Conservation (phyloP, 176 grass and related monocot species). For the Eleusine coracana region DNA sequence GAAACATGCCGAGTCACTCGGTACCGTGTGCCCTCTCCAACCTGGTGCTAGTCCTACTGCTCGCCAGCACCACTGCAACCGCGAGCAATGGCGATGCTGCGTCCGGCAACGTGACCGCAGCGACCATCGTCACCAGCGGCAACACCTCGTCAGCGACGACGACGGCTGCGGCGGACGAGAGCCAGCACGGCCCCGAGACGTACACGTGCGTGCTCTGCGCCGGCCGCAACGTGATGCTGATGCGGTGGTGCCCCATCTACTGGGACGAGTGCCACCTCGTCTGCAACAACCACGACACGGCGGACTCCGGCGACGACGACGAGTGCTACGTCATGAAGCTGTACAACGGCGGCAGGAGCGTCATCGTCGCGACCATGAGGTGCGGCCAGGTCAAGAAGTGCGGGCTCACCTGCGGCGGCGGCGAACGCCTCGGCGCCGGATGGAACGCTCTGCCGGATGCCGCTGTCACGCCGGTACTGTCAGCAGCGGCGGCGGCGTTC, state of each 20-base stretch:
- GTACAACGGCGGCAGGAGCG: neutral
- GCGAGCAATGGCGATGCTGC: neutral
- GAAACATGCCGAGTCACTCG: neutral
- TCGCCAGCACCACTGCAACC: neutral
- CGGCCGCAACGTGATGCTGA: neutral
- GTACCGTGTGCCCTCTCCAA: neutral
- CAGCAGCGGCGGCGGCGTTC: neutral
- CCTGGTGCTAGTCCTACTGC: neutral
- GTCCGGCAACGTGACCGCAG: neutral
- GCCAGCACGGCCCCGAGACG: neutral
- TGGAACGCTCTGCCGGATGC: neutral
- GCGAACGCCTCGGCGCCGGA: neutral
- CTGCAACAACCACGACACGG: neutral
- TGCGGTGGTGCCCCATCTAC: neutral
- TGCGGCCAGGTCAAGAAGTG: neutral
- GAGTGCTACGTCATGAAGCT: constrained; percentile 7
- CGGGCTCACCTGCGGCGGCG: neutral
- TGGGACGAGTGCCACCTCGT: neutral
- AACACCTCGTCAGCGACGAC: neutral
- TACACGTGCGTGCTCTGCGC: neutral
- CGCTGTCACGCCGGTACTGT: neutral
- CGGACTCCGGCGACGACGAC: neutral
- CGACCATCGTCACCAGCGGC: neutral
- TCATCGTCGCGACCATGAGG: neutral
- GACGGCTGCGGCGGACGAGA: neutral